Percentiles rank a stretch among this genome's conserved stretches.
phyloP scores from a whole-genome alignment of 1,139 yeast species.

The Pichia sp. region DNA sequence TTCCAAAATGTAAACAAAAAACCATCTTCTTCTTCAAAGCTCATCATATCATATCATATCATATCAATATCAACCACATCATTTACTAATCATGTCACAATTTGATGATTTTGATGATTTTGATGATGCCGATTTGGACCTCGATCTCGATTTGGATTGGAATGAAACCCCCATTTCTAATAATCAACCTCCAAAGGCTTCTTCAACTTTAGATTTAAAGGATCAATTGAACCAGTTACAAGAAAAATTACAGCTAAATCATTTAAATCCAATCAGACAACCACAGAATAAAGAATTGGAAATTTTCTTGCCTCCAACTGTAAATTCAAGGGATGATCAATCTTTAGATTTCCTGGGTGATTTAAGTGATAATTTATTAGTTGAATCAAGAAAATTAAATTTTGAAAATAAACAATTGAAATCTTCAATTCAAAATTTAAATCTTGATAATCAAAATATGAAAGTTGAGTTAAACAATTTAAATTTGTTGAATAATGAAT shows the following conservation, averaged over 20 bases:
- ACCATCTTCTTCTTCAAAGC: background rate
- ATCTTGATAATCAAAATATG: slow-evolving; percentile 26
- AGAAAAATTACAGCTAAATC: slow-evolving; percentile 30
- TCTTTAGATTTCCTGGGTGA: slow-evolving; percentile 81
- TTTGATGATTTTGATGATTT: background rate
- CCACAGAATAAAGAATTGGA: slow-evolving; percentile 21
- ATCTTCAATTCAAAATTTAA: slow-evolving; percentile 36
- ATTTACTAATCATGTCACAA: background rate
- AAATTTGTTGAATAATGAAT: slow-evolving; percentile 29
- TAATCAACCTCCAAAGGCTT: background rate
- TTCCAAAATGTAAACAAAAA: background rate
- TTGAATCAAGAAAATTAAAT: slow-evolving; percentile 72
- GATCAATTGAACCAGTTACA: slow-evolving; percentile 59
- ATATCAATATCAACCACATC: background rate
- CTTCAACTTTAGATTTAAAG: slow-evolving; percentile 40
- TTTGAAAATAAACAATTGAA: slow-evolving; percentile 58
- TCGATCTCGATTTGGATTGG: slow-evolving; percentile 3
- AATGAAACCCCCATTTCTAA: slow-evolving; percentile 7
- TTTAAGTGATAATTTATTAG: slow-evolving; percentile 68
- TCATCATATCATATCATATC: background rate
- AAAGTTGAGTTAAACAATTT: slow-evolving; percentile 35
- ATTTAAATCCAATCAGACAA: slow-evolving; percentile 7
- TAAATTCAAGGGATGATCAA: slow-evolving; percentile 4
- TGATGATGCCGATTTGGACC: background rate
- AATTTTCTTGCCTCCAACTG: slow-evolving; percentile 22